Base-by-base conservation (phyloP, 768 basidiomycete genomes). In the Gymnopilus dilepis region DNA sequence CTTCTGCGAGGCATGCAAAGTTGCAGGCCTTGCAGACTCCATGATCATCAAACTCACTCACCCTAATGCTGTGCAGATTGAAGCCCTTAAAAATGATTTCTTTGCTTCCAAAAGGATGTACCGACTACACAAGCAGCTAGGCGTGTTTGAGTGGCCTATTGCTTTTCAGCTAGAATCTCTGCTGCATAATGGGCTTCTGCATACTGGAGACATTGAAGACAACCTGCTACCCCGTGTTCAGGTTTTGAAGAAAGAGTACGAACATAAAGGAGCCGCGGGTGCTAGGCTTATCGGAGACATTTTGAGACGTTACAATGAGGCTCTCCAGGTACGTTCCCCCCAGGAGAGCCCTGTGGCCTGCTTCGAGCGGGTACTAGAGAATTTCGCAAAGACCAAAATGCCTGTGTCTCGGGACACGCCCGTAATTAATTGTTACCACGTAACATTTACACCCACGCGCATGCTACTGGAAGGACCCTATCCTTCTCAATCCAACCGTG, bases 121-220 rank as follows among this genome's bases (percentile, higher is more conserved):
- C 61, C 74, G 73, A 8, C 69, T 91, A 8, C 74, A 77, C 15
- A 69, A 67, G 15, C 79, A 79, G 74, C 64, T 90, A 42, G 70
- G 71, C 30, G 73, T 70, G 3, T 79, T 88, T 47, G 77, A 82
- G 13, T 94, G 90, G 89, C 73, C 77, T 4, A 80, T 92, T 31
- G 89, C 87, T 0, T 95, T 93, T 69, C 93, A 95, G 72, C 75
- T 93, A 28, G 91, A 91, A 70, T 83, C 86, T 0, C 76, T 92
- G 11, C 71, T 94, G 5, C 84, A 78, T 22, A 90, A 89, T 61
- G 83, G 84, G 0, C 72, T 84, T 19, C 77, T 94, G 21, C 84
- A 86, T 60, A 86, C 90, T 0, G 73, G 74, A 7, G 89, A 92
- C 33, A 43, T 94, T 1, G 69, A n/a, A n/a, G n/a, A 73, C 4